Evolutionary conservation across 805 yeast genomes (phyloP).

Genomic region (Candida maltosa): DNA sequence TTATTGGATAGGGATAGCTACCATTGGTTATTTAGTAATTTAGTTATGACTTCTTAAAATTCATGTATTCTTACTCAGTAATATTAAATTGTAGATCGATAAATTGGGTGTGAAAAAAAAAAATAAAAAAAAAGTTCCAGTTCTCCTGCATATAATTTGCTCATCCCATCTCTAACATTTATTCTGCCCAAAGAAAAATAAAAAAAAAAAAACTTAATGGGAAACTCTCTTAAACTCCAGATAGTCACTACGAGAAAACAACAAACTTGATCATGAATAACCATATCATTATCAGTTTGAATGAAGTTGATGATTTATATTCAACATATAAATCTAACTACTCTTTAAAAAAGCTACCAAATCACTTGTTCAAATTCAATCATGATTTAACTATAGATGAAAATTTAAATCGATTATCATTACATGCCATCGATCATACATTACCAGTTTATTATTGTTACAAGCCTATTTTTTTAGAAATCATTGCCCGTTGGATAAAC

Average conservation of each 20-base stretch:
- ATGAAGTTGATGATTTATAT: slow-evolving; percentile 13
- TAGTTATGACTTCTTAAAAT: too few relatives aligned
- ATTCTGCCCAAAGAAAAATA: too few relatives aligned
- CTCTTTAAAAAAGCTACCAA: slow-evolving; percentile 11
- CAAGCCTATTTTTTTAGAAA: slow-evolving; percentile 55
- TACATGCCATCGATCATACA: slow-evolving; percentile 45
- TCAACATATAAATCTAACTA: slow-evolving; percentile 11
- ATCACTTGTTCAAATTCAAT: slow-evolving; percentile 21
- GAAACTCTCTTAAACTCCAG: too few relatives aligned
- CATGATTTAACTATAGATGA: slow-evolving; percentile 20
- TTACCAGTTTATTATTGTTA: slow-evolving; percentile 47
- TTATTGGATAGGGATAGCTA: neutral
- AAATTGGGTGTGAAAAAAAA: neutral
- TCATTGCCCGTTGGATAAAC: slow-evolving; percentile 65
- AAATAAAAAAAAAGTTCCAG: too few relatives aligned
- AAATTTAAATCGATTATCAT: slow-evolving; percentile 48
- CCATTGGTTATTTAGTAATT: neutral
- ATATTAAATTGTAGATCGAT: neutral
- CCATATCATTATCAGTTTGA: slow-evolving; percentile 16
- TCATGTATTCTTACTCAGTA: neutral
- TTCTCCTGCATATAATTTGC: too few relatives aligned
- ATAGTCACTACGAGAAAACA: neutral
- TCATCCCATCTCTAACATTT: too few relatives aligned
- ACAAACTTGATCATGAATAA: slow-evolving; percentile 20
- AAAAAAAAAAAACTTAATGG: neutral